These are phyloP conservation scores for Globisporangium heterothallicum DNA, from an alignment of 352 stramenopile species.

Conservation along the genomic window DNA sequence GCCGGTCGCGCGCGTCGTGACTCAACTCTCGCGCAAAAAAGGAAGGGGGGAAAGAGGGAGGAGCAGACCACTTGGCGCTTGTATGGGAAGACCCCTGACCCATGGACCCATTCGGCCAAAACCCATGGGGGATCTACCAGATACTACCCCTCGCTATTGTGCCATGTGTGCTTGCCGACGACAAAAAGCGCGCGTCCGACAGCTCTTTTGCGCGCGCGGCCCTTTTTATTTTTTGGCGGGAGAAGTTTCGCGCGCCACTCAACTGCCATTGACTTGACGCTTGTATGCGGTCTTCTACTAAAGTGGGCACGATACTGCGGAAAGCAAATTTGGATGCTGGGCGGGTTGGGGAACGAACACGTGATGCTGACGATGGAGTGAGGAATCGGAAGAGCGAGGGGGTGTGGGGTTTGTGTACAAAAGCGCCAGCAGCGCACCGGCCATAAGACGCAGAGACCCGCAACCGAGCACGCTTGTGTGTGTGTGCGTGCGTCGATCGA, in stretches of 20 bases:
- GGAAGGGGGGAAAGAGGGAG: neutral
- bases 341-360: neutral
- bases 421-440: neutral
- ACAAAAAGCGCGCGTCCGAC: no score
- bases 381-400: neutral
- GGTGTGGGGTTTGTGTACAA: neutral
- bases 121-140: neutral
- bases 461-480: neutral
- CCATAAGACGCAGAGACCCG: neutral
- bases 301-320: no score
- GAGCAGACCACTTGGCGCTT: conserved; percentile 2
- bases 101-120: conserved; percentile 4
- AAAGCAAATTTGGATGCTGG: no score
- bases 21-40: no score
- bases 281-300: conserved; percentile 10
- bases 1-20: neutral
- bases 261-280: conserved; percentile 9
- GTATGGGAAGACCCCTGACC: neutral
- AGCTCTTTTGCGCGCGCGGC: conserved; percentile 4
- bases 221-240: conserved; percentile 13
- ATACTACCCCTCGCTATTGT: conserved; percentile 12
- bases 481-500: neutral
- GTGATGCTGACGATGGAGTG: neutral
- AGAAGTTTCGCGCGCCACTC: conserved; percentile 1
- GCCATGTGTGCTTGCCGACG: neutral